Conservation (phyloP, 177 flowering plant species). For the Telopea speciosissima region DNA sequence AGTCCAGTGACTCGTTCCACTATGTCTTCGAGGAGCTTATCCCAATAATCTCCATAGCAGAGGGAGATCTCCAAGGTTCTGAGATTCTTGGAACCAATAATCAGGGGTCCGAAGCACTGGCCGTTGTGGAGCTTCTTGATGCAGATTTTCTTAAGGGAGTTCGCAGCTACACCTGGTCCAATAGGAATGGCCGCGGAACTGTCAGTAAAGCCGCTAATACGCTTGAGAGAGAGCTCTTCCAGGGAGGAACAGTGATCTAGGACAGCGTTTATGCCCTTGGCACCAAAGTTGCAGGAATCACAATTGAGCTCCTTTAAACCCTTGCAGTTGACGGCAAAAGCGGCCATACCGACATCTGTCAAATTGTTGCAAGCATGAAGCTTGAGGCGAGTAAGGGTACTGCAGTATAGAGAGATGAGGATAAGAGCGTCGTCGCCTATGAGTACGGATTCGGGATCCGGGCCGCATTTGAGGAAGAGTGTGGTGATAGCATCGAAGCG, state of each 20-base stretch:
- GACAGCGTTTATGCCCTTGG: slow-evolving; percentile 75
- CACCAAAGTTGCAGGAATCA: slow-evolving; percentile 78
- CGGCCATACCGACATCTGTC: slow-evolving; percentile 60
- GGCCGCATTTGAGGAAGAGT: too few species aligned
- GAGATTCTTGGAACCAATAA: slow-evolving; percentile 57
- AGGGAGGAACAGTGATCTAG: slow-evolving; percentile 54
- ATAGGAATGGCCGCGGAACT: slow-evolving; percentile 51
- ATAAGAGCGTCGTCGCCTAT: slow-evolving; percentile 64
- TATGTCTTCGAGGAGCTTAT: slow-evolving; percentile 42
- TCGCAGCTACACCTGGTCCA: slow-evolving; percentile 57
- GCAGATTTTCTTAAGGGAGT: slow-evolving; percentile 52
- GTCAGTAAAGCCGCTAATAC: slow-evolving; percentile 59
- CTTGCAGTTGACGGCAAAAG: slow-evolving; percentile 59
- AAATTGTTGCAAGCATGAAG: slow-evolving; percentile 74
- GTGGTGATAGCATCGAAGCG: slow-evolving; percentile 80
- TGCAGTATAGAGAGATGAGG: slow-evolving; percentile 51
- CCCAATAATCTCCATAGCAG: slow-evolving; percentile 87
- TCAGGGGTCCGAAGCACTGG: slow-evolving; percentile 74
- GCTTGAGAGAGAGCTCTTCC: slow-evolving; percentile 82
- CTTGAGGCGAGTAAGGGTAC: slow-evolving; percentile 69
- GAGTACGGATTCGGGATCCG: too few species aligned
- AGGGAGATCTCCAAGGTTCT: slow-evolving; percentile 54
- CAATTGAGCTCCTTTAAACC: slow-evolving; percentile 70
- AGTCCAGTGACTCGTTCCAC: slow-evolving; percentile 34
- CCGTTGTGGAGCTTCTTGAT: slow-evolving; percentile 82